Percentiles rank a stretch among this genome's conserved stretches.
phyloP scores from a whole-genome alignment of 306 rosid species.

The Mimosa pudica region DNA sequence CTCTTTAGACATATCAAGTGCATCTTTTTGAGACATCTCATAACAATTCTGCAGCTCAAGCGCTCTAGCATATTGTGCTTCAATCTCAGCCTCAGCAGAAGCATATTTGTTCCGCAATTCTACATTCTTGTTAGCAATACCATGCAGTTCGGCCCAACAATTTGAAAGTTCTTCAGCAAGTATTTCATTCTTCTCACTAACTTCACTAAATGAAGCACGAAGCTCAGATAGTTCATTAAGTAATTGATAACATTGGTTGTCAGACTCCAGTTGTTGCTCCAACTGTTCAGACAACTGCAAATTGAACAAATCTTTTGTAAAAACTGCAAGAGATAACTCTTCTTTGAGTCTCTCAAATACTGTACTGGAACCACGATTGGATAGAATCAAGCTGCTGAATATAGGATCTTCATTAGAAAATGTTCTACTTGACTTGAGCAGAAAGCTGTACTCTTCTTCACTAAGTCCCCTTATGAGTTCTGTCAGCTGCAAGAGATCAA shows the following conservation, averaged over 20 bases:
- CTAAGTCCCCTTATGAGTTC: constrained; percentile 59
- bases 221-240: constrained; percentile 59
- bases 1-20: constrained; percentile 55
- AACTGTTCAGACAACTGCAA: constrained; percentile 69
- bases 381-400: constrained; percentile 33
- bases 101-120: constrained; percentile 59
- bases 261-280: constrained; percentile 61
- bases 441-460: constrained; percentile 54
- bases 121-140: constrained; percentile 51
- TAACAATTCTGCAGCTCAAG: constrained; percentile 49
- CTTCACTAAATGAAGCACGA: constrained; percentile 46
- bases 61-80: constrained; percentile 44
- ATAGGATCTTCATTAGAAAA: constrained; percentile 38
- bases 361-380: constrained; percentile 30
- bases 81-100: constrained; percentile 44
- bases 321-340: constrained; percentile 60
- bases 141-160: constrained; percentile 59
- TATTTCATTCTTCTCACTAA: constrained; percentile 55
- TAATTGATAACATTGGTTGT: constrained; percentile 45
- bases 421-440: constrained; percentile 43
- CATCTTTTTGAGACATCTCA: constrained; percentile 59
- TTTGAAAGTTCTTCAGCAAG: constrained; percentile 66
- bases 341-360: constrained; percentile 55
- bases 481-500: constrained; percentile 58
- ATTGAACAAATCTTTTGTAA: constrained; percentile 58